These are phyloP conservation scores for Salisapilia sapeloensis DNA, from an alignment of 352 stramenopile species.

Conservation along the genomic window DNA sequence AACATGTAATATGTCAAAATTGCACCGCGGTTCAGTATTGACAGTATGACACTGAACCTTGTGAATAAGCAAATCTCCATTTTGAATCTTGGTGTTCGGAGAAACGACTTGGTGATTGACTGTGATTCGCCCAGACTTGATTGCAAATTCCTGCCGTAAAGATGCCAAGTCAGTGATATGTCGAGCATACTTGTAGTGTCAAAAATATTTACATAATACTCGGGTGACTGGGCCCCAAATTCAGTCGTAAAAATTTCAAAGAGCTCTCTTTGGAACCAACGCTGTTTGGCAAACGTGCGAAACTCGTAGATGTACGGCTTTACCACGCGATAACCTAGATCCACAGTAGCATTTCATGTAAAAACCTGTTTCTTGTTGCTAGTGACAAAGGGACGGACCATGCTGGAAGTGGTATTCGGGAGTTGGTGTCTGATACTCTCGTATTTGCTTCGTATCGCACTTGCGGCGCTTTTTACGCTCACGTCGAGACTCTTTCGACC, in stretches of 20 bases:
- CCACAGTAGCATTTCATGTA: too few relatives aligned
- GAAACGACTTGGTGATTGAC: conserved; percentile 80
- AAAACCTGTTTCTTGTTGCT: too few relatives aligned
- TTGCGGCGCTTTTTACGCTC: too few relatives aligned
- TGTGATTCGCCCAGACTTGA: conserved; percentile 86
- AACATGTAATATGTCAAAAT: too few relatives aligned
- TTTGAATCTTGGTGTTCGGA: conserved; percentile 74
- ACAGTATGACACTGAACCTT: conserved; percentile 23
- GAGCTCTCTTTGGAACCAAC: conserved; percentile 86
- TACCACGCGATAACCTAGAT: conserved; percentile 72
- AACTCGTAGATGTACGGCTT: conserved; percentile 94
- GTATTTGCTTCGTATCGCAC: too few relatives aligned
- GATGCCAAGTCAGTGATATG: not conserved
- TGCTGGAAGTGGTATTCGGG: conserved; percentile 49
- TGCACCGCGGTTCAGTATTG: too few relatives aligned
- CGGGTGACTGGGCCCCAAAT: conserved; percentile 67
- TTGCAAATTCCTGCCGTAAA: conserved; percentile 65
- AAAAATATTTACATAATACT: conserved; percentile 57
- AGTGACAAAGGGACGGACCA: too few relatives aligned
- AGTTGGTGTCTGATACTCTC: conserved; percentile 7
- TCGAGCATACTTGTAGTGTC: not conserved
- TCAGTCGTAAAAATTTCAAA: conserved; percentile 84
- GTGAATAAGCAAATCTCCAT: conserved; percentile 89
- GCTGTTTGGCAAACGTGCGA: conserved; percentile 87
- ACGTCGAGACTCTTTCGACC: too few relatives aligned